Evolutionary conservation across 83 land plant genomes (phyloP).

Genomic region (Picea abies): DNA sequence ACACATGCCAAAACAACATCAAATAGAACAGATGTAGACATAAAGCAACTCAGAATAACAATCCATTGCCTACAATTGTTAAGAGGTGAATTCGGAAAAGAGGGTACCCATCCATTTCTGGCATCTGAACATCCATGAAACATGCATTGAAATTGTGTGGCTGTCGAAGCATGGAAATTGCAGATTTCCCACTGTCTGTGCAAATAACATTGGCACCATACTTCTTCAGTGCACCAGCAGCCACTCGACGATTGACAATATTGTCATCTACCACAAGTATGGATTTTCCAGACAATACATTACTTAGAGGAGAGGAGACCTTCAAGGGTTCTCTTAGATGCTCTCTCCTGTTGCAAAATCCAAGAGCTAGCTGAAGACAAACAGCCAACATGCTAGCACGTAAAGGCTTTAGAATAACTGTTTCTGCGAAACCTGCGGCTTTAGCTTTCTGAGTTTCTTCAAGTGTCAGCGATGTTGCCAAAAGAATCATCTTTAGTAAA

Average conservation of each 20-base stretch:
- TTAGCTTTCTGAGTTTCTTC: conserved; percentile 32
- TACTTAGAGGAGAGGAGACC: conserved; percentile 24
- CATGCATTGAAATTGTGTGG: conserved; percentile 57
- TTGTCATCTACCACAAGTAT: conserved; percentile 59
- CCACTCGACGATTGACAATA: conserved; percentile 42
- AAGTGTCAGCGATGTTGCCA: conserved; percentile 33
- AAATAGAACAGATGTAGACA: not conserved
- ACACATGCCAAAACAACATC: not conserved
- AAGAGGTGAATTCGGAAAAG: not conserved
- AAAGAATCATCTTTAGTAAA: conserved; percentile 34
- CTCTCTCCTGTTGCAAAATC: conserved; percentile 27
- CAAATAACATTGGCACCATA: conserved; percentile 56
- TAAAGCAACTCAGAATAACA: not conserved
- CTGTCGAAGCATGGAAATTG: conserved; percentile 40
- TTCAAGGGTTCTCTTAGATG: conserved; percentile 21
- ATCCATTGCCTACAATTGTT: not conserved
- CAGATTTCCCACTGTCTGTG: conserved; percentile 50
- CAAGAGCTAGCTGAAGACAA: conserved; percentile 36
- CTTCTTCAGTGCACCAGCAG: conserved; percentile 49
- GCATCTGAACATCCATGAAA: conserved; percentile 65
- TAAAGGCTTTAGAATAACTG: conserved; percentile 33
- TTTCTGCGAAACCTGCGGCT: conserved; percentile 37
- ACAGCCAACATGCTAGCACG: conserved; percentile 46
- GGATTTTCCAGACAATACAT: conserved; percentile 36
- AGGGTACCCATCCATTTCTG: conserved; percentile 58